Evolutionary conservation across 768 basidiomycete genomes (phyloP).

Genomic region (Pulveroboletus ravenelii): DNA sequence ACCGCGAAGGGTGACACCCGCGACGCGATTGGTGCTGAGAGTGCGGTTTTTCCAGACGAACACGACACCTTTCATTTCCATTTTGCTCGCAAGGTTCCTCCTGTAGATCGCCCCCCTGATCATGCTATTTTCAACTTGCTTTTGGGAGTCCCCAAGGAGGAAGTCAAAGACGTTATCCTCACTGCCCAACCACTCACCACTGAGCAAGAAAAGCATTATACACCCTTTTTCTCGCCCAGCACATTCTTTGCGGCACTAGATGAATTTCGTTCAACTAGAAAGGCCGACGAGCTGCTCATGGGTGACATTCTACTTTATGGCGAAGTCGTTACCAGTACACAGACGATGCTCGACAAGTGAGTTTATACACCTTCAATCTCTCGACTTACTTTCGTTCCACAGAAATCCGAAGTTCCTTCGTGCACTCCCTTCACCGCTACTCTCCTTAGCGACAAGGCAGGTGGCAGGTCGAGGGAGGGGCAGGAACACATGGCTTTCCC

Average conservation of each 20-base stretch:
- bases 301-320: slow-evolving; percentile 84
- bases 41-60: slow-evolving; percentile 49
- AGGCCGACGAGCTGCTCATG: slow-evolving; percentile 42
- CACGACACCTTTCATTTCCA: slow-evolving; percentile 72
- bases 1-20: slow-evolving; percentile 38
- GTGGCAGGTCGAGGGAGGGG: slow-evolving; percentile 86
- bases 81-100: slow-evolving; percentile 28
- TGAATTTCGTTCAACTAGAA: slow-evolving; percentile 20
- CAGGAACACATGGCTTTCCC: slow-evolving; percentile 88
- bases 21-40: slow-evolving; percentile 19
- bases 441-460: slow-evolving; percentile 85
- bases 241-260: slow-evolving; percentile 55
- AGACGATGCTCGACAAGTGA: slow-evolving; percentile 90
- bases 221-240: slow-evolving; percentile 69
- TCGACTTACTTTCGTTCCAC: background rate
- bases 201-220: slow-evolving; percentile 36
- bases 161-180: slow-evolving; percentile 52
- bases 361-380: slow-evolving; percentile 19
- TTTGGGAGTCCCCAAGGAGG: slow-evolving; percentile 32
- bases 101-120: slow-evolving; percentile 18
- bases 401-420: slow-evolving; percentile 77
- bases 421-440: slow-evolving; percentile 64
- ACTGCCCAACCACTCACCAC: slow-evolving; percentile 45
- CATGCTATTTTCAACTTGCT: slow-evolving; percentile 18
- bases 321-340: slow-evolving; percentile 89